phyloP scores from a whole-genome alignment of 345 rosid species.

The Turnera subulata region DNA sequence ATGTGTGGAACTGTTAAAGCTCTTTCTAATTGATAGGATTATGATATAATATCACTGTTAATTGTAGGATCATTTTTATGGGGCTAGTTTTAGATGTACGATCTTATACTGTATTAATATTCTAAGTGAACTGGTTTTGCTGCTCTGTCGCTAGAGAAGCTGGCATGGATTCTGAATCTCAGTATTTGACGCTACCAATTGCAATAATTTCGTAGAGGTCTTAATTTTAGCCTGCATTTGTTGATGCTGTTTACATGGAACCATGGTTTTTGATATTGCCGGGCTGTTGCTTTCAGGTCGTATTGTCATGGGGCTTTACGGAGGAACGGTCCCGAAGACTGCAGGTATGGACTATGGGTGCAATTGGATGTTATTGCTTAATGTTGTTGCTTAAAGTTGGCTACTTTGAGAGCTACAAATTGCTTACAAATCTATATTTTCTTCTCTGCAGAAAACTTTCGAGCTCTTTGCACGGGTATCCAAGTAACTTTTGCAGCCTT shows the following conservation, averaged over 20 bases:
- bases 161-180: no score
- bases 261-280: neutral
- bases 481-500: constrained; percentile 18
- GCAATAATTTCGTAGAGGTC: no score
- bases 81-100: no score
- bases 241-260: neutral
- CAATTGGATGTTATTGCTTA: neutral
- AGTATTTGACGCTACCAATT: neutral
- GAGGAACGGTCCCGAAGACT: constrained; percentile 39
- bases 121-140: no score
- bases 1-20: neutral
- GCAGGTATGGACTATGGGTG: constrained; percentile 22
- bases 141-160: no score
- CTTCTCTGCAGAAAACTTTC: constrained; percentile 75
- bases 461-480: constrained; percentile 93
- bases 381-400: neutral
- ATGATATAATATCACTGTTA: no score
- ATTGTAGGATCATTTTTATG: no score
- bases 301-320: constrained; percentile 34
- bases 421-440: constrained; percentile 1
- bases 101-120: no score
- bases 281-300: constrained; percentile 29
- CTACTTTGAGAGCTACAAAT: neutral
- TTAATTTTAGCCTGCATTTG: neutral
- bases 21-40: no score